Conservation (phyloP, 306 rosid genomes). For the Ceratonia siliqua region DNA sequence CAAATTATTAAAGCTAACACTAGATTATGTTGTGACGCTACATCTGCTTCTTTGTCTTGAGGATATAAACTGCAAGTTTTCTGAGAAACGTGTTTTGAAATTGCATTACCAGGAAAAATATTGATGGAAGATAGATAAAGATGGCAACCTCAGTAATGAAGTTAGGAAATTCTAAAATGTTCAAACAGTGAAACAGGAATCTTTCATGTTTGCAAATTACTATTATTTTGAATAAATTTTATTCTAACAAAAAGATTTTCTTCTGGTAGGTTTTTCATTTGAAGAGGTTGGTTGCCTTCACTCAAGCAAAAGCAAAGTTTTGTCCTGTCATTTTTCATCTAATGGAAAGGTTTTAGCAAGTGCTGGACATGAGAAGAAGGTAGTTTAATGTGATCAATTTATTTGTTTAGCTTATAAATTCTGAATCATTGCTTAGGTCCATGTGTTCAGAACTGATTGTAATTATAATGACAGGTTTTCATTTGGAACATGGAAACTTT, state of each 20-base stretch:
- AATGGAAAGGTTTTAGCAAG: constrained; percentile 62
- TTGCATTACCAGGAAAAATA: background rate
- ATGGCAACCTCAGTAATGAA: background rate
- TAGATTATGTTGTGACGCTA: background rate
- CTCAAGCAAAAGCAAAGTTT: constrained; percentile 47
- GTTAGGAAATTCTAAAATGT: background rate
- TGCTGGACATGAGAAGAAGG: constrained; percentile 69
- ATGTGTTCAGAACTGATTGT: constrained; percentile 30
- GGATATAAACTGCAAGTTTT: background rate
- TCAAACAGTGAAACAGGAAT: constrained; percentile 1
- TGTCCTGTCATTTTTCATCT: constrained; percentile 68
- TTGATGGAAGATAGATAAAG: background rate
- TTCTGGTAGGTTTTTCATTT: constrained; percentile 46
- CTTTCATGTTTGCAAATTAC: background rate
- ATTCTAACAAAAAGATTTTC: constrained; percentile 24
- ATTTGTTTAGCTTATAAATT: constrained; percentile 29
- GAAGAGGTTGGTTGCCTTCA: constrained; percentile 54
- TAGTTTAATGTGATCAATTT: constrained; percentile 23
- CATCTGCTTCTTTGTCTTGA: background rate
- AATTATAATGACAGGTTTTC: constrained; percentile 49
- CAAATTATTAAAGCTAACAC: constrained; percentile 11
- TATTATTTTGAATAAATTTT: constrained; percentile 6
- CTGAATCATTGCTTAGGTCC: constrained; percentile 14
- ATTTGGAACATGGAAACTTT: constrained; percentile 63
- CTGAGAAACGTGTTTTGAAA: background rate